These are phyloP conservation scores for Pseudogymnoascus verrucosus DNA, from an alignment of 2,329 filamentous ascomycete species.

Conservation along the genomic window DNA sequence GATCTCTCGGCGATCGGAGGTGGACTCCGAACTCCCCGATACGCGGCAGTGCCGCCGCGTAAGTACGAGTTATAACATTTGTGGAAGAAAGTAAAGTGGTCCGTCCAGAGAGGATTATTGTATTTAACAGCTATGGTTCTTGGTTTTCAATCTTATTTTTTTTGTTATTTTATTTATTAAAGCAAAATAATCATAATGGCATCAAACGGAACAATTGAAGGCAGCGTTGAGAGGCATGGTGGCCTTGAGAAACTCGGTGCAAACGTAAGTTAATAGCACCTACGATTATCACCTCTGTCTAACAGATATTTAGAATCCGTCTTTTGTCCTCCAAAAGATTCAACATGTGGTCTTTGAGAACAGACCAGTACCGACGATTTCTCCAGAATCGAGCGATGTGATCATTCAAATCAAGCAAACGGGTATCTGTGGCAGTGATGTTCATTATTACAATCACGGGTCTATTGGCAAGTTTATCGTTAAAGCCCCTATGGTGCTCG, in stretches of 20 bases:
- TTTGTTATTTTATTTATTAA: not conserved
- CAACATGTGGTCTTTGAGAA: conserved; percentile 39
- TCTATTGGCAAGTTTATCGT: conserved; percentile 59
- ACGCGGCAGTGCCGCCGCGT: not conserved
- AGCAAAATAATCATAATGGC: not conserved
- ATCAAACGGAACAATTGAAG: not conserved
- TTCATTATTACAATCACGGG: conserved; percentile 55
- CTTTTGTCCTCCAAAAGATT: conserved; percentile 40
- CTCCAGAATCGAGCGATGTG: conserved; percentile 31
- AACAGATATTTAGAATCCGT: conserved; percentile 31
- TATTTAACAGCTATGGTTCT: not conserved
- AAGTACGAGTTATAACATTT: conserved; percentile 2
- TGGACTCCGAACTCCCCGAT: not conserved
- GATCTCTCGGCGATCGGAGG: not conserved
- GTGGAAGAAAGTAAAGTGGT: not conserved
- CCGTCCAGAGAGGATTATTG: not conserved
- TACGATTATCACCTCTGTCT: not conserved
- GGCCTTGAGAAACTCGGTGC: not conserved
- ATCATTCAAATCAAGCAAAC: conserved; percentile 38
- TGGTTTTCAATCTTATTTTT: not conserved
- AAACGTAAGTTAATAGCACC: not conserved
- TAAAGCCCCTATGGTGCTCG: conserved; percentile 51
- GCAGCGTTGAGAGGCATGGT: not conserved
- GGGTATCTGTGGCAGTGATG: conserved; percentile 40
- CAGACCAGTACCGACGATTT: conserved; percentile 29